Evolutionary conservation across 371 early-diverging fungal genomes (phyloP), one percentile per base, ranked within the genome.

Genomic region (Phascolomyces articulosus): DNA sequence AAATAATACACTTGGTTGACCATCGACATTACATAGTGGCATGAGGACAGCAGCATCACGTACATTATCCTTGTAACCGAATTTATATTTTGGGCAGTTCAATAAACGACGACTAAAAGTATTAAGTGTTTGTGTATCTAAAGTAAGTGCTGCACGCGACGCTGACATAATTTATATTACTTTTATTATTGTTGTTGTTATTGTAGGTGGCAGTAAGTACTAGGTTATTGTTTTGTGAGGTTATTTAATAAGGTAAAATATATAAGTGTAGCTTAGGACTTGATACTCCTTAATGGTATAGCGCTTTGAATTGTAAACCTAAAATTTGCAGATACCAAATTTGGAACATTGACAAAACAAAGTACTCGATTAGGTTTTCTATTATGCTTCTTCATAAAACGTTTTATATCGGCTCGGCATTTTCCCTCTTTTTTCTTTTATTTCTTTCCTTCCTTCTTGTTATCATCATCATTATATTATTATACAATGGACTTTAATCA

Each of bases 1-100:
- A 68, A 97, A 94, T 26, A 96, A 66, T 15, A 96, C 78, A 60
- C 89, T 86, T 1, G 91, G 88, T 44, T 83, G 72, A 10, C 81
- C 87, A 27, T 89, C 64, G 6, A 85, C 86, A 28, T 68, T 51
- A 65, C 94, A 93, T 20, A 96, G 79, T 0, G 93, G 91, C 64
- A 83, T 64, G 1, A 83, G 73, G 10, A 83, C 77, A 44, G 83
- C 80, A 0, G 83, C 83, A 55, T 83, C 75, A 29, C 72, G 73
- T 0, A 65, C 75, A 31, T 78, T 29, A 3, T 63, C 34, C 56
- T 73, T 63, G 61, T 75, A 80, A 10, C 64, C 44, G 26, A 78
- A 67, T 29, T 79, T 78, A 60, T 71, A 79, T 28, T 61, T 69
- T 16, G 80, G 77, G 11, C 63, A 66, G 51, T 78, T 79, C 24